Percentiles rank a stretch among this genome's conserved stretches.
Conservation (phyloP, 176 grass and related monocot genomes). For the Eragrostis curvula region DNA sequence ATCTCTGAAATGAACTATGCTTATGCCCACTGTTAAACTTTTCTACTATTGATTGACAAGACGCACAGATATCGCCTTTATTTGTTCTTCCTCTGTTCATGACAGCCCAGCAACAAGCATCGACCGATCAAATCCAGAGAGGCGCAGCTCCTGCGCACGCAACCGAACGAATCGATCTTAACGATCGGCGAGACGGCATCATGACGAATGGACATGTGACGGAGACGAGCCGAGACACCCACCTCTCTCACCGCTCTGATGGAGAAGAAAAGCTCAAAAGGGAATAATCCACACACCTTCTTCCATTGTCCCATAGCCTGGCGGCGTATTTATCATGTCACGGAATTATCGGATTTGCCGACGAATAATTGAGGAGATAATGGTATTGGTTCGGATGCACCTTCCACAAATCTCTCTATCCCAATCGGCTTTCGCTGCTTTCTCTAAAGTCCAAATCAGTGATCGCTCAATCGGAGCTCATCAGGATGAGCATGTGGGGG, state of each 20-base stretch:
- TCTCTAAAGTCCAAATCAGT: constrained; percentile 4
- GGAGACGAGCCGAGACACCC: no score
- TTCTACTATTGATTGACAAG: no score
- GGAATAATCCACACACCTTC: no score
- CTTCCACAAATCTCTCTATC: background rate
- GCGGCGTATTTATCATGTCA: background rate
- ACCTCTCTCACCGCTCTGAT: no score
- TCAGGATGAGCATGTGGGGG: background rate
- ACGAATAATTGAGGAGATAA: background rate
- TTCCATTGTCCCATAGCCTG: background rate
- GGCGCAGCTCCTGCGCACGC: background rate
- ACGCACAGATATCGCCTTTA: no score
- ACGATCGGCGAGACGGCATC: background rate
- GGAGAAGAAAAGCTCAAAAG: no score
- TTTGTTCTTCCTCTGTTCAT: no score
- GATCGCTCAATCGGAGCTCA: background rate
- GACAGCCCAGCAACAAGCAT: background rate
- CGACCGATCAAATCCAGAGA: background rate
- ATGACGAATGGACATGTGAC: no score
- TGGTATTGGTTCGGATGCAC: no score
- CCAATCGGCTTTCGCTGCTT: background rate
- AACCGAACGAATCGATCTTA: background rate
- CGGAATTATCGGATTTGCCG: background rate
- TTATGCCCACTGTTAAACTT: background rate
- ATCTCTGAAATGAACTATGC: background rate